A percentile compares a stretch with the other conserved stretches of the same genome.
Evolutionary conservation across 2,329 filamentous ascomycete genomes (phyloP).

Genomic region (Aspergillus thermomutatus): DNA sequence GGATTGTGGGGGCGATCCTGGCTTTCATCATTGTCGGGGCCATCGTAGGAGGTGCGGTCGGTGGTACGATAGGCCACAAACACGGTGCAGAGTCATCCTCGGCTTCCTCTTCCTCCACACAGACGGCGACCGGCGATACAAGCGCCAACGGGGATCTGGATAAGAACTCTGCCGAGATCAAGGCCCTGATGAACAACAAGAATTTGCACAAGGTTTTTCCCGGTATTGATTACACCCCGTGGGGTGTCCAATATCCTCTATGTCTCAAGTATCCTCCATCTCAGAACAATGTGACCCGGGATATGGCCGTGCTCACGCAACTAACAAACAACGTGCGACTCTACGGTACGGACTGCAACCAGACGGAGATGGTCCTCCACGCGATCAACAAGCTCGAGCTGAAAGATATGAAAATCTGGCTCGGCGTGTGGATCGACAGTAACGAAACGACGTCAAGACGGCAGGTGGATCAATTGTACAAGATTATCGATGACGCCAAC

Average conservation of each 20-base stretch:
- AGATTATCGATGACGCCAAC: slow-evolving; percentile 61
- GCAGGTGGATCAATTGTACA: slow-evolving; percentile 80
- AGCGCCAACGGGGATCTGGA: slow-evolving; percentile 66
- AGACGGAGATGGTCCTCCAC: slow-evolving; percentile 89
- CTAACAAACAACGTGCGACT: slow-evolving; percentile 83
- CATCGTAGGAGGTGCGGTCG: slow-evolving; percentile 71
- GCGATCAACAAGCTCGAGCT: slow-evolving; percentile 73
- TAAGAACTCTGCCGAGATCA: slow-evolving; percentile 74
- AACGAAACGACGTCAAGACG: slow-evolving; percentile 80
- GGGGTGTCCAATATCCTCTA: slow-evolving; percentile 84
- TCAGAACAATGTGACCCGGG: slow-evolving; percentile 91
- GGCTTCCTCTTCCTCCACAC: slow-evolving; percentile 31
- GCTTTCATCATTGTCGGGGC: slow-evolving; percentile 65
- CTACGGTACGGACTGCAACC: slow-evolving; percentile 96
- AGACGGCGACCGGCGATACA: slow-evolving; percentile 59
- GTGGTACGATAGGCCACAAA: slow-evolving; percentile 62
- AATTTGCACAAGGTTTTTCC: slow-evolving; percentile 90
- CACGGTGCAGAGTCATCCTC: slow-evolving; percentile 38
- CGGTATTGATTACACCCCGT: slow-evolving; percentile 90
- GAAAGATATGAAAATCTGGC: slow-evolving; percentile 78
- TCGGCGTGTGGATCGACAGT: slow-evolving; percentile 87
- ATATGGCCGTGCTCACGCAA: slow-evolving; percentile 85
- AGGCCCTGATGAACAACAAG: slow-evolving; percentile 73
- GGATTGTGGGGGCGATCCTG: slow-evolving; percentile 65
- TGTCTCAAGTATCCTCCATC: slow-evolving; percentile 74